Evolutionary conservation across 495 filamentous ascomycete species (phyloP).

Genomic region (Sphaerosporella brunnea): DNA sequence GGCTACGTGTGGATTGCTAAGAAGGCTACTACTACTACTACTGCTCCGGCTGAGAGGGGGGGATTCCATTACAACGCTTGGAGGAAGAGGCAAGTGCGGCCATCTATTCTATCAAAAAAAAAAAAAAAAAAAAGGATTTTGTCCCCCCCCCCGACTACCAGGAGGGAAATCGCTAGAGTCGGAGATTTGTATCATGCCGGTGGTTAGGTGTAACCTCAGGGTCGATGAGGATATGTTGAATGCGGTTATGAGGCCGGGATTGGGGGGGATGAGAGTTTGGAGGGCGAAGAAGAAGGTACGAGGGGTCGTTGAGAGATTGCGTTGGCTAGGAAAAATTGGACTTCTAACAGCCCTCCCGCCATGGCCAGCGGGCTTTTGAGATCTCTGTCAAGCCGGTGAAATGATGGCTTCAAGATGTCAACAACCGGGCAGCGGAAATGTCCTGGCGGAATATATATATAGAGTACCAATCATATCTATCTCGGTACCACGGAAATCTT

Average conservation of each 20-base stretch:
- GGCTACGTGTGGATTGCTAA: slow-evolving; percentile 89
- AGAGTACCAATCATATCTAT: too few relatives aligned
- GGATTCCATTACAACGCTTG: slow-evolving; percentile 53
- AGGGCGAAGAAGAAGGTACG: slow-evolving; percentile 56
- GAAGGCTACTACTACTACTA: too few relatives aligned
- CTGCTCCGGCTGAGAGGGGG: slow-evolving; percentile 25
- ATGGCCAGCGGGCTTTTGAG: too few relatives aligned
- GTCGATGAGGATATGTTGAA: slow-evolving; percentile 89
- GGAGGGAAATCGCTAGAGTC: slow-evolving; percentile 73
- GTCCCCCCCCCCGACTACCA: slow-evolving; percentile 63
- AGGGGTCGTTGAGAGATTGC: too few relatives aligned
- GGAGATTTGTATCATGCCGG: slow-evolving; percentile 56
- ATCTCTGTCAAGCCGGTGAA: too few relatives aligned
- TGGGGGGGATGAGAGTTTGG: slow-evolving; percentile 44
- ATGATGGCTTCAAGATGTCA: too few relatives aligned
- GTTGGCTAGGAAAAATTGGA: too few relatives aligned
- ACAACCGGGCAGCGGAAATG: too few relatives aligned
- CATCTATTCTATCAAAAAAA: slow-evolving; percentile 69
- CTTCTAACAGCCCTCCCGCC: too few relatives aligned
- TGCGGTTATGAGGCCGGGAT: slow-evolving; percentile 52
- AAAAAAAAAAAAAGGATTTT: slow-evolving; percentile 86
- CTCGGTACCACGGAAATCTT: too few relatives aligned
- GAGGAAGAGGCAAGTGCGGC: slow-evolving; percentile 59
- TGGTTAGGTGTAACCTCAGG: slow-evolving; percentile 61
- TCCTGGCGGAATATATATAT: too few relatives aligned